Evolutionary conservation across 352 stramenopile genomes (phyloP), one percentile per base, ranked within the genome.

Genomic region (Globisporangium middletonii): DNA sequence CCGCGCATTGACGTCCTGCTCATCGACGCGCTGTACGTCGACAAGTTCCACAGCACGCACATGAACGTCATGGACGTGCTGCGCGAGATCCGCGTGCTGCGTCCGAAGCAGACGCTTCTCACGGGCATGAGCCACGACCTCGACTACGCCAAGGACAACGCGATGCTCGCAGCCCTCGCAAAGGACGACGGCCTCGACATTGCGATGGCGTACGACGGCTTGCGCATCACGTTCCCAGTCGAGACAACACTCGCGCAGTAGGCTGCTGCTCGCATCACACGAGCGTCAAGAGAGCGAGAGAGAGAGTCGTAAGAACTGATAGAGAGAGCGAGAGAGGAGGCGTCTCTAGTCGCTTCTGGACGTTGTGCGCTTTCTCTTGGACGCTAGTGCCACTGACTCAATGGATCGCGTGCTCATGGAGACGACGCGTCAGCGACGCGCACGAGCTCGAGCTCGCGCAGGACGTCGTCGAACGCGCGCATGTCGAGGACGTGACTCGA

Each of bases 41-140:
- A 83, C n/a, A 84, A 79, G 50, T 85, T 68, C 44, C 86, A 96
- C 61, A 79, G 70, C 50, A 96, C 85, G 47, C 86, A 96, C 70
- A 92, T 96, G 79, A 94, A 88, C 52, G 60, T 94, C 50, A 35
- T 73, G 41, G 77, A 90, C 50, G 84, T 88, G 26, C 54, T 93
- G 11, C 61, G 71, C 19, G 75, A 90, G 51, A 81, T 93, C 55
- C 67, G 63, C 18, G 67, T 62, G 23, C 78, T 93, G 42, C 77
- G 76, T 12, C 85, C 87, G 8, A 81, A 78, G 62, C 78, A 68
- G 43, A 92, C 81, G 54, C 65, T 89, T 53, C 77, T 96, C 42
- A 92, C 85, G 15, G 87, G 87, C 37, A 94, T 96, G 81, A 87
- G 81, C 55, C 87, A 96, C 55, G 71, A 88, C 18, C 89, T 94